Conservation (phyloP, 2,329 filamentous ascomycete genomes). For the Scedosporium apiospermum region DNA sequence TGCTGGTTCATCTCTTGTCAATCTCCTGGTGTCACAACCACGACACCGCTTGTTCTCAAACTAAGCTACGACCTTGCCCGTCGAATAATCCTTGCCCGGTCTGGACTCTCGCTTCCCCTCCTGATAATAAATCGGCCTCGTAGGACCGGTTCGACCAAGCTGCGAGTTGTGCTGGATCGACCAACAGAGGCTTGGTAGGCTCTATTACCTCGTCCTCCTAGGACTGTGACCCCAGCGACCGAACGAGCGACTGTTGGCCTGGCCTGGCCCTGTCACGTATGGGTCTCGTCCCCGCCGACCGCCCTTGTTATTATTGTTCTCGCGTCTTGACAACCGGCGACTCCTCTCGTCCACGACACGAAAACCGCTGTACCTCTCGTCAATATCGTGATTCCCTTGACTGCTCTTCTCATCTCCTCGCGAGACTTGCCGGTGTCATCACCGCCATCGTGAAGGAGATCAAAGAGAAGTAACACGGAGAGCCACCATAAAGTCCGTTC, state of each 20-base stretch:
- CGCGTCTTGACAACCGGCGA: neutral
- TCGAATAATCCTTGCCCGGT: no score
- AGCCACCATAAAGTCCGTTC: neutral
- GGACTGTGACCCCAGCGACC: neutral
- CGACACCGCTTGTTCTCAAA: no score
- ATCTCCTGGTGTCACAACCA: neutral
- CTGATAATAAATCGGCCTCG: no score
- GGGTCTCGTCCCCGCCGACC: neutral
- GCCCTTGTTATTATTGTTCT: neutral
- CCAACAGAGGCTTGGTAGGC: no score
- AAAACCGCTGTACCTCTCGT: neutral
- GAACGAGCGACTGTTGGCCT: neutral
- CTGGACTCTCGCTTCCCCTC: no score
- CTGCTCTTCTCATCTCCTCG: neutral
- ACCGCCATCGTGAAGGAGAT: no score
- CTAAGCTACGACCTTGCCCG: no score
- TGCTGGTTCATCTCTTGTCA: neutral
- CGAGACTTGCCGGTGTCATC: no score
- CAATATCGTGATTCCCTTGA: neutral
- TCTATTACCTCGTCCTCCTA: no score
- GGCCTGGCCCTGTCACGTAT: neutral
- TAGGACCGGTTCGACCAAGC: no score
- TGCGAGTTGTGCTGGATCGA: no score
- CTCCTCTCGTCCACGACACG: neutral
- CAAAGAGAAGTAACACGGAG: no score